These are phyloP conservation scores for Sugiyamaella valdiviana DNA, from an alignment of 805 yeast genomes.

Conservation along the genomic window DNA sequence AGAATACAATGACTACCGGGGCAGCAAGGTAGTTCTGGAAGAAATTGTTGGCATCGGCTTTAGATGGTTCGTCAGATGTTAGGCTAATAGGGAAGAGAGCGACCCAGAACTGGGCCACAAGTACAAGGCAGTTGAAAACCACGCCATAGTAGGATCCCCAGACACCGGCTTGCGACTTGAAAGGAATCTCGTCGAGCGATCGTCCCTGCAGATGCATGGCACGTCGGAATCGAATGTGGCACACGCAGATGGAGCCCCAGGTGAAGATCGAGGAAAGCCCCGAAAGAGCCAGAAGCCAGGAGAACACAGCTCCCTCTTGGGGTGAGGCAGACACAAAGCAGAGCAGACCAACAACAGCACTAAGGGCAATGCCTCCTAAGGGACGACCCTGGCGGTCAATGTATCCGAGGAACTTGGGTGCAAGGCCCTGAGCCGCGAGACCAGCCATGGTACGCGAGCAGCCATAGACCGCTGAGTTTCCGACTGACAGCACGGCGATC, in stretches of 20 bases:
- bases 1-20: constrained; percentile 37
- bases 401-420: constrained; percentile 56
- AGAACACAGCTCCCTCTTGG: constrained; percentile 44
- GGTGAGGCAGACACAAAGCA: constrained; percentile 57
- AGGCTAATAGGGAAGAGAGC: constrained; percentile 59
- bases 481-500: constrained; percentile 65
- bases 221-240: constrained; percentile 59
- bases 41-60: constrained; percentile 33
- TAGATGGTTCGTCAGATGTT: constrained; percentile 17
- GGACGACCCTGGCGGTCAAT: constrained; percentile 79
- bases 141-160: constrained; percentile 57
- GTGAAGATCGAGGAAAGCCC: constrained; percentile 67
- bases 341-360: constrained; percentile 46
- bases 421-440: constrained; percentile 58
- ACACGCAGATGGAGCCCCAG: constrained; percentile 65
- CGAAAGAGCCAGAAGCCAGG: constrained; percentile 65
- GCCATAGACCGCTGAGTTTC: constrained; percentile 65
- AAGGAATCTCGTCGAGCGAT: constrained; percentile 55
- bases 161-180: constrained; percentile 55
- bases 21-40: constrained; percentile 48
- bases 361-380: constrained; percentile 50
- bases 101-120: constrained; percentile 63
- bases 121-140: constrained; percentile 48
- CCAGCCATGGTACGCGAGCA: constrained; percentile 65
- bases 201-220: constrained; percentile 54